phyloP scores from a whole-genome alignment of 2,329 filamentous ascomycete genomes.

The Clathrospora elynae region DNA sequence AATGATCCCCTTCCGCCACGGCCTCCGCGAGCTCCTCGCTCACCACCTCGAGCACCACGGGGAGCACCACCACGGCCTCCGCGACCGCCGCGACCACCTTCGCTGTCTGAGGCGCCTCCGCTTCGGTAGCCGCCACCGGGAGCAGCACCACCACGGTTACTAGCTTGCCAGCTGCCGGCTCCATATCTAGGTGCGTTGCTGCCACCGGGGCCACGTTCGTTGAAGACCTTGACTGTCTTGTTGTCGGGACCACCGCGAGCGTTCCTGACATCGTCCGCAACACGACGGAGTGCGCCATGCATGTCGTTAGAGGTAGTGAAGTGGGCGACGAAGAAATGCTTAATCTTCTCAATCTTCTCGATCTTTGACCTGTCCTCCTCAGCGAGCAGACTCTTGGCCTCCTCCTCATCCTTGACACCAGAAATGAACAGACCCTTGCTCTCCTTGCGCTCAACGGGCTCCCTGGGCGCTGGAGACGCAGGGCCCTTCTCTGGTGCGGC shows the following conservation, averaged over 20 bases:
- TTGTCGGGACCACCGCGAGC: conserved; percentile 74
- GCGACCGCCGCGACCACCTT: conserved; percentile 66
- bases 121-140: conserved; percentile 81
- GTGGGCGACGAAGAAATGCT: conserved; percentile 81
- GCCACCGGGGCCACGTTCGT: conserved; percentile 63
- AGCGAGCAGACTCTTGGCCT: conserved; percentile 78
- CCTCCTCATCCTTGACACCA: conserved; percentile 81
- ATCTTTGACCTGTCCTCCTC: conserved; percentile 86
- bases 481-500: conserved; percentile 47
- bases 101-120: conserved; percentile 75
- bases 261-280: conserved; percentile 78
- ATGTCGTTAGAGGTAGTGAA: conserved; percentile 82
- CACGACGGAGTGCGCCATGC: conserved; percentile 74
- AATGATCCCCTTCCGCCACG: conserved; percentile 47
- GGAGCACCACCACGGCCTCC: conserved; percentile 54
- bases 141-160: conserved; percentile 65
- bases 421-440: conserved; percentile 89
- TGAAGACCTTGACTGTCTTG: conserved; percentile 82
- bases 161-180: conserved; percentile 66
- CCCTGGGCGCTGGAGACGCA: conserved; percentile 52
- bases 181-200: conserved; percentile 53
- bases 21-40: conserved; percentile 47
- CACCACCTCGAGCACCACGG: conserved; percentile 59
- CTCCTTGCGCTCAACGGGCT: conserved; percentile 62
- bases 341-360: conserved; percentile 68